Conservation (phyloP, 352 stramenopile genomes). For the Phytophthora melonis region DNA sequence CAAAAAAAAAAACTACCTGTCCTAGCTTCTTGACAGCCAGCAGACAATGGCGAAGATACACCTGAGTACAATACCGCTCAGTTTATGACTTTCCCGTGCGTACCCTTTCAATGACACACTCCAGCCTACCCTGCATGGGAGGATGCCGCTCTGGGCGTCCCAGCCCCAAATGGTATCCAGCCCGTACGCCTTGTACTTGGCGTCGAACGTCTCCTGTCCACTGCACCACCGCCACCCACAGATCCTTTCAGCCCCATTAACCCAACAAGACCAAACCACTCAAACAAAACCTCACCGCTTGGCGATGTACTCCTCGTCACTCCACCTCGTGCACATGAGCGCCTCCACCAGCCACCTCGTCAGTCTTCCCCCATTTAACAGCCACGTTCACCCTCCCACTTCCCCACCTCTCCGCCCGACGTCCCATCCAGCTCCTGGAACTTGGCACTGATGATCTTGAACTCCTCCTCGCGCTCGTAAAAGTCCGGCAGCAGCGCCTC, state of each 20-base stretch:
- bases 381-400: background rate
- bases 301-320: conserved; percentile 88
- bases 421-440: conserved; percentile 75
- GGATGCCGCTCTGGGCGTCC: conserved; percentile 79
- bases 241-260: background rate
- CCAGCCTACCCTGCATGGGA: conserved; percentile 78
- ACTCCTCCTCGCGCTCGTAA: conserved; percentile 90
- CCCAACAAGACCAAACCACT: background rate
- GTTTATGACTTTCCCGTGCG: background rate
- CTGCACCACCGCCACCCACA: conserved; percentile 36
- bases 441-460: conserved; percentile 83
- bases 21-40: conserved; percentile 87
- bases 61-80: conserved; percentile 30
- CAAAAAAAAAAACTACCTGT: conserved; percentile 32
- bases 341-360: conserved; percentile 36
- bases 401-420: conserved; percentile 37
- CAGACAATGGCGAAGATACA: conserved; percentile 95
- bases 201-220: conserved; percentile 82
- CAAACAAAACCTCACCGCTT: conserved; percentile 33
- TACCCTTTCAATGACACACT: background rate
- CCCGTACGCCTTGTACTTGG: conserved; percentile 86
- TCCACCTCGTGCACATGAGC: conserved; percentile 90
- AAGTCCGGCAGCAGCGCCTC: conserved; percentile 66
- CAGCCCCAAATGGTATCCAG: conserved; percentile 94
- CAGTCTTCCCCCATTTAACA: background rate